A percentile compares a stretch with the other conserved stretches of the same genome.
phyloP scores from a whole-genome alignment of 2,329 filamentous ascomycete genomes.

The Exophiala viscosa region DNA sequence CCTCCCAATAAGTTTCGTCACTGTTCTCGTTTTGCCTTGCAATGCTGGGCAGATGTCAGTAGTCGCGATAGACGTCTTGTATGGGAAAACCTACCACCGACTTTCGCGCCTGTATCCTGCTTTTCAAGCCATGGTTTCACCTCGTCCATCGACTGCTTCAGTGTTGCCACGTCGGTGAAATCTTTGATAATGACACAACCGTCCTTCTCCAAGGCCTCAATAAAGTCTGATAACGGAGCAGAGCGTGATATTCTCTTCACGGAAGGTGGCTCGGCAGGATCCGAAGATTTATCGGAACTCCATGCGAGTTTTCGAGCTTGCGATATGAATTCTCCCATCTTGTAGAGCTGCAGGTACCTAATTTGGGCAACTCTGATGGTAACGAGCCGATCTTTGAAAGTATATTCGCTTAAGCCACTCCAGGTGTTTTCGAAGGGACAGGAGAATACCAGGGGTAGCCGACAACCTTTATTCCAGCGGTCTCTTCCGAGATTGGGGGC shows the following conservation, averaged over 20 bases:
- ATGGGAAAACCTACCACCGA: slow-evolving; percentile 24
- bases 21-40: slow-evolving; percentile 37
- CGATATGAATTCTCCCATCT: slow-evolving; percentile 18
- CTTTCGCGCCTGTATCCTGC: slow-evolving; percentile 26
- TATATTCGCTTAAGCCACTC: too few relatives aligned
- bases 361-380: too few relatives aligned
- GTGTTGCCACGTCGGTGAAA: slow-evolving; percentile 30
- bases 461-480: too few relatives aligned
- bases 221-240: slow-evolving; percentile 28
- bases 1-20: slow-evolving; percentile 35
- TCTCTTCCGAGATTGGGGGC: too few relatives aligned
- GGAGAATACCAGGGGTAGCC: too few relatives aligned
- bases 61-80: slow-evolving; percentile 6
- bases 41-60: slow-evolving; percentile 23
- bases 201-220: slow-evolving; percentile 34
- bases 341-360: too few relatives aligned
- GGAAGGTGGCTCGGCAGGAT: neutral
- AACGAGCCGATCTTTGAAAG: too few relatives aligned
- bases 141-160: slow-evolving; percentile 32
- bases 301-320: slow-evolving; percentile 19
- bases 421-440: too few relatives aligned
- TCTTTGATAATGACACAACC: slow-evolving; percentile 35
- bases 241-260: slow-evolving; percentile 20
- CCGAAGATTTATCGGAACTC: slow-evolving; percentile 2
- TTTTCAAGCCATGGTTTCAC: slow-evolving; percentile 31